phyloP scores from a whole-genome alignment of 2,329 filamentous ascomycete genomes.

The Capronia americana region DNA sequence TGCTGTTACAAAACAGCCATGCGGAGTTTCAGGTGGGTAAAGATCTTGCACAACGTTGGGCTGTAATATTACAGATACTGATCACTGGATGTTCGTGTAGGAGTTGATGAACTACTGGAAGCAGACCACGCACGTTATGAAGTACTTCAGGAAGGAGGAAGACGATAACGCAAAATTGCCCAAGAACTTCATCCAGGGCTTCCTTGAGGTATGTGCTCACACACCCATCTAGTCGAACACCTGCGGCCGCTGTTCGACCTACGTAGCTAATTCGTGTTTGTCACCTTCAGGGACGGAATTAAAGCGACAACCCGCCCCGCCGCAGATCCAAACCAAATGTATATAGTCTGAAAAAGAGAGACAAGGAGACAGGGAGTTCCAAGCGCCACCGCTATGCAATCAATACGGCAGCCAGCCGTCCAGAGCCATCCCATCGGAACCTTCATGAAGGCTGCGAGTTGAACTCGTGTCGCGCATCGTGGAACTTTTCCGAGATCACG shows the following conservation, averaged over 20 bases:
- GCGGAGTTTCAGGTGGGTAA: constrained; percentile 84
- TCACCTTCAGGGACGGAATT: constrained; percentile 30
- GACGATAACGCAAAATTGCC: constrained; percentile 78
- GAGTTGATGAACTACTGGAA: constrained; percentile 99
- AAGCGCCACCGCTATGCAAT: constrained; percentile 28
- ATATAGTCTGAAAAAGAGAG: constrained; percentile 31
- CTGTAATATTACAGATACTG: constrained; percentile 9
- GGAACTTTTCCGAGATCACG: constrained; percentile 90
- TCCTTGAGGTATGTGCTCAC: constrained; percentile 78
- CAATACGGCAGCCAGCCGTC: not conserved
- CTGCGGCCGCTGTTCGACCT: not conserved
- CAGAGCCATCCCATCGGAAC: constrained; percentile 38
- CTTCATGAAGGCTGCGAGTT: constrained; percentile 47
- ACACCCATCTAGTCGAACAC: not conserved
- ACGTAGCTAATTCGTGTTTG: not conserved
- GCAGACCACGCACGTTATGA: constrained; percentile 92
- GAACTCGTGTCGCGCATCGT: constrained; percentile 69
- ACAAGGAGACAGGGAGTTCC: constrained; percentile 30
- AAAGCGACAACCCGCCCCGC: constrained; percentile 10
- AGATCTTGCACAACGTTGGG: not conserved
- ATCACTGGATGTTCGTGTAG: constrained; percentile 54
- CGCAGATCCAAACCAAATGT: constrained; percentile 34
- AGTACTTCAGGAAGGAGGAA: constrained; percentile 92
- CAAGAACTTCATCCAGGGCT: constrained; percentile 88
- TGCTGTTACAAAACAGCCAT: constrained; percentile 88